These are phyloP conservation scores for Phytophthora idaei DNA, from an alignment of 352 stramenopile species.

Conservation along the genomic window DNA sequence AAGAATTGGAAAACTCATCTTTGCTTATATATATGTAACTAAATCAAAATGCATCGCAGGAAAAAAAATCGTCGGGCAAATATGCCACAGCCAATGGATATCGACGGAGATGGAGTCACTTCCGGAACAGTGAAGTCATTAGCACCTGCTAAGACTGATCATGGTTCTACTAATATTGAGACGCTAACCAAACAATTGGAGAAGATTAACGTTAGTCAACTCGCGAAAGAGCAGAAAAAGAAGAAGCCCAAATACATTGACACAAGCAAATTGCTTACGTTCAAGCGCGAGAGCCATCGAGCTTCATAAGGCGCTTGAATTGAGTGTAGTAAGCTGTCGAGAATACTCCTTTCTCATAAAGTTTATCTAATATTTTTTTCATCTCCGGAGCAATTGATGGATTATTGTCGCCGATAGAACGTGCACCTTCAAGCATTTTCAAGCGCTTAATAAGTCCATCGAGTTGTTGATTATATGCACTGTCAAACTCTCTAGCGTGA, in stretches of 20 bases:
- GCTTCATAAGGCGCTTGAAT: neutral
- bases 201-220: neutral
- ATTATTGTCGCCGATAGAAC: neutral
- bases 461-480: neutral
- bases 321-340: neutral
- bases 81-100: neutral
- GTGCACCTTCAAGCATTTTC: neutral
- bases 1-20: neutral
- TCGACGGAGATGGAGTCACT: neutral
- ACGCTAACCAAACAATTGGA: conserved; percentile 2
- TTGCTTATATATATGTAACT: conserved; percentile 1
- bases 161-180: conserved; percentile 1
- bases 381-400: neutral
- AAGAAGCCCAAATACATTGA: neutral
- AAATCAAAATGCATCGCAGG: no score
- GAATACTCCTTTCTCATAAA: conserved; percentile 1
- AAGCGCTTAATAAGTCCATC: neutral
- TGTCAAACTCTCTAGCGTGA: neutral
- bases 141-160: neutral
- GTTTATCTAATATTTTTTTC: neutral
- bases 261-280: no score
- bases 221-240: conserved; percentile 4
- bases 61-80: neutral
- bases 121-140: neutral
- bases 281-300: neutral